These are phyloP conservation scores for Schizonepeta tenuifolia DNA, from an alignment of 257 asterid genomes.

Conservation along the genomic window DNA sequence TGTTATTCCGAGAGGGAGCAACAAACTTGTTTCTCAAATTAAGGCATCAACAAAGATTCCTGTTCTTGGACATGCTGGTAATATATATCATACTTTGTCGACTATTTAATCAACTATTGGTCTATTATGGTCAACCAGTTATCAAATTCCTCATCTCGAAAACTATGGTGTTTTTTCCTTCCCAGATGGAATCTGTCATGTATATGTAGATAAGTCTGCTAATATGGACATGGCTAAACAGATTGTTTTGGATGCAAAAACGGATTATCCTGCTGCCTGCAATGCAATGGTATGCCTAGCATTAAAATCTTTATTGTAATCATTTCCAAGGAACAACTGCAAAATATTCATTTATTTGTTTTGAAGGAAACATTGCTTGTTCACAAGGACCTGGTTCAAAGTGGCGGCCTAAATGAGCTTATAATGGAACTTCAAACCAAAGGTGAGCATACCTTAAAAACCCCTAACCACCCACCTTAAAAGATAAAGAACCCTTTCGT, in stretches of 20 bases:
- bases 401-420: slow-evolving; percentile 55
- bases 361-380: slow-evolving; percentile 81
- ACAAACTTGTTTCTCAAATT: slow-evolving; percentile 75
- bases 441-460: slow-evolving; percentile 43
- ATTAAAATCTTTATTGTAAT: neutral
- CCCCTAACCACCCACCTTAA: neutral
- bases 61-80: slow-evolving; percentile 94
- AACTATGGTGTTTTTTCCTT: slow-evolving; percentile 23
- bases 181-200: slow-evolving; percentile 91
- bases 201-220: slow-evolving; percentile 80
- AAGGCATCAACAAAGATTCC: slow-evolving; percentile 82
- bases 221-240: slow-evolving; percentile 73
- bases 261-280: slow-evolving; percentile 92
- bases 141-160: slow-evolving; percentile 26
- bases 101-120: neutral
- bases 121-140: slow-evolving; percentile 20
- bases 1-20: slow-evolving; percentile 93
- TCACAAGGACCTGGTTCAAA: slow-evolving; percentile 64
- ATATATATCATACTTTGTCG: neutral
- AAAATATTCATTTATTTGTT: slow-evolving; percentile 3
- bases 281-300: slow-evolving; percentile 70
- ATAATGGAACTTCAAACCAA: slow-evolving; percentile 64
- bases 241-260: slow-evolving; percentile 73
- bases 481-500: neutral
- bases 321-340: neutral